Base-by-base conservation (phyloP, 768 basidiomycete genomes). In the Amanita inopinata region DNA sequence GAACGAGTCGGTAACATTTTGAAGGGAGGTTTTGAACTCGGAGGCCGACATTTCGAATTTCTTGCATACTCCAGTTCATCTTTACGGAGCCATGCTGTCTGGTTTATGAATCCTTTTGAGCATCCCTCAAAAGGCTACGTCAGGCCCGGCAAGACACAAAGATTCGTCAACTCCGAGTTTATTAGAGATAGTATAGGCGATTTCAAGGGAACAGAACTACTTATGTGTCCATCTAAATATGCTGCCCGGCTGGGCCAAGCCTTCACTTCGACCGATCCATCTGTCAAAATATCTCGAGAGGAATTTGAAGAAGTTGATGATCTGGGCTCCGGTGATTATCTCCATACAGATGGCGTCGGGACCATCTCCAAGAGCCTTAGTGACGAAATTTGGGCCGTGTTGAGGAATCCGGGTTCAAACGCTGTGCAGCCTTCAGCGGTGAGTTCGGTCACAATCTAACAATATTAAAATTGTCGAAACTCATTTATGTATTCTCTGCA, bases 231-330 rank as follows among this genome's bases (percentile, higher is more conserved):
- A 2, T 87, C 89, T 4, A 85, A 84, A 58, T 85, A 76, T 51
- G 89, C 86, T 4, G 89, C 89, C 10, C 74, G 89, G 14, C 63
- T 91, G 45, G 80, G 83, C 5, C 88, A 88, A 60, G 83, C 84
- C 0, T 89, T 92, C 52, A 85, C 84, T 0, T 80, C 83, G 2
- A 92, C 89, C 1, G 79, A 85, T 47, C 74, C 79, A 0, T 83
- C 83, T 1, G 76, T 88, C 14, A 57, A 55, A 15, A 76, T 90
- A 37, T 45, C 49, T 5, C 58, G 57, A 2, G 48, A 66, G 33
- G 68, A 90, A 51, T 88, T 87, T 78, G 70, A 76, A 38, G 62
- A 69, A 43, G 69, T 86, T 34, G 53, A 56, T 0, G 87, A 89
- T 54, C 60, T 87, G 8, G 67, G 66, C 11, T 49, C 20, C 55